Evolutionary conservation across 2,329 filamentous ascomycete species (phyloP), one percentile per base, ranked within the genome.

Genomic region (Aspergillus floridensis): DNA sequence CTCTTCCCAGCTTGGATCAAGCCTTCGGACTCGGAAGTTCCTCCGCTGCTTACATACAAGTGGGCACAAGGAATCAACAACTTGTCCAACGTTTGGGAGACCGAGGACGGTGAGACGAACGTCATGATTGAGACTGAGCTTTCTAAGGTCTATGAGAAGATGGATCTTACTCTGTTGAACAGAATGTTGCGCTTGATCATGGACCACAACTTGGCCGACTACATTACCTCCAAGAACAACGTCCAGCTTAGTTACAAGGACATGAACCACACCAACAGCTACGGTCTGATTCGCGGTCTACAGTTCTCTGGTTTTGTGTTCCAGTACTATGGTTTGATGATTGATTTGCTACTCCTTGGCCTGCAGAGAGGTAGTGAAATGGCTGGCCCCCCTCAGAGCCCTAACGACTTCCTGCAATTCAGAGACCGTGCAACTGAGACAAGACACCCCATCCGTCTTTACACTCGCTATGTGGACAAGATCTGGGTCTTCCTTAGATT

Each of bases 1-100:
- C 83, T 99, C 49, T 99, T 99, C 83, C 95, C 95, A 2, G 90
- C 92, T 19, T 99, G 95, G 95, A 97, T 99, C 79, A 99, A 99
- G 81, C 95, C 95, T 7, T 98, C 95, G 0, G 95, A 99, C 73
- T 96, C 93, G 0, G 96, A 99, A 76, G 95, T 99, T 0, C 95
- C 96, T 2, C 95, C 95, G 26, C 81, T 99, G 16, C 80, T 99
- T 60, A 91, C 91, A 0, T 99, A 99, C 83, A 99, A 99, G 77
- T 99, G 96, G 96, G 93, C 95, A 1, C 96, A 99, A 74, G 95
- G 95, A 53, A 98, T 99, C 82, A 99, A 99, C 82, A 99, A 99
- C 72, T 81, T 99, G 50, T 90, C 92, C 69, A 91, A 92, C 66
- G 93, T 99, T 29, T 99, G 95, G 95, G 91, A 96, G 70, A 90